These are phyloP conservation scores for Gamsiella multidivaricata DNA, from an alignment of 192 early-diverging fungal genomes.

Conservation along the genomic window DNA sequence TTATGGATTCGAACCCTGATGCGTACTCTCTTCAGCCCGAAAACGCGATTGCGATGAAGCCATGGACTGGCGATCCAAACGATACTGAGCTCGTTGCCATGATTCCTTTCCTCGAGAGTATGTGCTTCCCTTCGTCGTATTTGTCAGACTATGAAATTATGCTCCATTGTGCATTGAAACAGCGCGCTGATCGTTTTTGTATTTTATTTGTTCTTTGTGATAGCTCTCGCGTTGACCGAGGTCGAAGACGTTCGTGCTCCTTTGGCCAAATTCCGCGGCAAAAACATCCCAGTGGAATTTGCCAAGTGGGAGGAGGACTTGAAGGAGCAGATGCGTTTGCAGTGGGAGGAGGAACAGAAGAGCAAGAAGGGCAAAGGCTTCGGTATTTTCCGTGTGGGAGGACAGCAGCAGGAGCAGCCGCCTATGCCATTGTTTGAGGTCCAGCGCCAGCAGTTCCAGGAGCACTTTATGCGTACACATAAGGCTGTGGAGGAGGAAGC, in stretches of 20 bases:
- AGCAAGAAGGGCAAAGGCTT: conserved; percentile 61
- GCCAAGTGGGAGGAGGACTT: conserved; percentile 75
- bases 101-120: conserved; percentile 93
- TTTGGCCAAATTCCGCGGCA: conserved; percentile 73
- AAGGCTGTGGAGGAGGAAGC: conserved; percentile 74
- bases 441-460: conserved; percentile 68
- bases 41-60: conserved; percentile 85
- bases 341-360: conserved; percentile 74
- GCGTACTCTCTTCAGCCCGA: conserved; percentile 92
- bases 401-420: conserved; percentile 72
- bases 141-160: too few relatives aligned
- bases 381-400: conserved; percentile 63
- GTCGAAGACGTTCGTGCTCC: conserved; percentile 81
- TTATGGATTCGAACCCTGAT: conserved; percentile 91
- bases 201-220: neutral
- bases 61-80: conserved; percentile 85
- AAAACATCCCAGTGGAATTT: conserved; percentile 77
- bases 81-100: conserved; percentile 86
- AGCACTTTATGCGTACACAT: conserved; percentile 76
- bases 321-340: conserved; percentile 66
- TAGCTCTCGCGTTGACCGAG: conserved; percentile 74
- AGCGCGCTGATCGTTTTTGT: conserved; percentile 3
- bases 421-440: conserved; percentile 70
- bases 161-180: neutral
- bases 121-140: conserved; percentile 37